Base-by-base conservation (phyloP, 345 rosid genomes). In the Citrus sp. region DNA sequence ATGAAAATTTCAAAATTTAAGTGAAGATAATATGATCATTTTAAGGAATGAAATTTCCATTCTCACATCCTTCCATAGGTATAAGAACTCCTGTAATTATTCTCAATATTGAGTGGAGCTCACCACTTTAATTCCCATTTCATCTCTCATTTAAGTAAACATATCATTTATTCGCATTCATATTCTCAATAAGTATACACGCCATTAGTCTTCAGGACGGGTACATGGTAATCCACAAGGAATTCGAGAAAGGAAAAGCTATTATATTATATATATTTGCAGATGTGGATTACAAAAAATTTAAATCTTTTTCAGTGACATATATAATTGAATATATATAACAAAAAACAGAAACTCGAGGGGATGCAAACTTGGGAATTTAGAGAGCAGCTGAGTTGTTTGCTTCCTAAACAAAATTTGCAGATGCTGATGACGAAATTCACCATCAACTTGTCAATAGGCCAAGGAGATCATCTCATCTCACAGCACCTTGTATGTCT, bases 321-420 rank as follows among this genome's bases (percentile, higher is more conserved):
- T 55, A 9, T 76, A 51, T 66, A 18, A 66, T 65, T 55, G 62
- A 30, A 63, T 40, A 28, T 46, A 65, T 16, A 24, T 35, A 38
- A 22, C 16, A 38, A 59, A 30, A 34, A 35, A 21, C 34, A 60
- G 3, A 24, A 24, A 63, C 55, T 24, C 8, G 30, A 60, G 18
- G 34, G 64, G 40, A 7, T 13, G 22, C 4, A 51, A 58, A 70
- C 25, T 35, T 42, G 49, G 1, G 42, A 62, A 12, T 14, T 6
- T 22, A 25, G 10, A 46, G 80, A 83, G 88, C 83, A 85, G 82
- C 46, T 4, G 79, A 83, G 86, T 76, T 8, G 79, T 65, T 65
- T 76, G 82, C 88, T 77, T 84, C 60, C 66, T 46, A 32, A 14
- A 72, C 28, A 62, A 70, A 56, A 70, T 66, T 79, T 62, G 70